Base-by-base conservation (phyloP, 2,329 filamentous ascomycete genomes). In the Cercospora sojina region DNA sequence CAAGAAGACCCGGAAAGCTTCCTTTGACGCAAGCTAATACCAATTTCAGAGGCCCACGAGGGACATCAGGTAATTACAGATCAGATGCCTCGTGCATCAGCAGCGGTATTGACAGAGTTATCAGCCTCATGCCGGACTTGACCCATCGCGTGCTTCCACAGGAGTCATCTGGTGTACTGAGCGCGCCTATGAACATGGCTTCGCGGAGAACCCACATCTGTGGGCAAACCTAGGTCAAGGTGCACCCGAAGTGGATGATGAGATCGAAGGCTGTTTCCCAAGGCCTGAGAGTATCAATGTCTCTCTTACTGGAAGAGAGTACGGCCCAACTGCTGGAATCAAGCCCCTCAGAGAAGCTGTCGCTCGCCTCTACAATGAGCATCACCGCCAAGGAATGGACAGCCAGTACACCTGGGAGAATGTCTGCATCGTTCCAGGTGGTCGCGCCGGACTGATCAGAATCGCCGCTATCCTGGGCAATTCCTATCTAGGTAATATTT, bases 361-460 rank as follows among this genome's bases (percentile, higher is more conserved):
- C 53, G 94, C 94, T 65, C 88, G 89, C 67, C 86, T 98, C 69
- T 98, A 98, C 86, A 98, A 98, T 76, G 90, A 90, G 78, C 91
- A 94, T 79, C 94, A 97, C 76, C 89, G 94, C 70, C 82, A 94
- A 81, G 92, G 91, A 76, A 96, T 95, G 82, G 85, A 88, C 10
- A 94, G 90, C 79, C 85, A 96, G 81, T 98, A 98, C 79, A 96
- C 91, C 5, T 97, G 92, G 91, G 94, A 98, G 83, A 98, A 98
- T 79, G 94, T 97, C 18, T 93, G 91, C 78, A 96, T 98, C 77
- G 94, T 98, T 3, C 94, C 94, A 55, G 93, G 93, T 79, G 94
- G 94, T 43, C 88, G 94, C 74, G 94, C 94, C 35, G 94, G 94
- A 58, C 83, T 98, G 80, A 97, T 97, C 78, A 88, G 94, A 73